Conservation (phyloP, 1,284 basidiomycete genomes). For the Ceratobasidium sp. region DNA sequence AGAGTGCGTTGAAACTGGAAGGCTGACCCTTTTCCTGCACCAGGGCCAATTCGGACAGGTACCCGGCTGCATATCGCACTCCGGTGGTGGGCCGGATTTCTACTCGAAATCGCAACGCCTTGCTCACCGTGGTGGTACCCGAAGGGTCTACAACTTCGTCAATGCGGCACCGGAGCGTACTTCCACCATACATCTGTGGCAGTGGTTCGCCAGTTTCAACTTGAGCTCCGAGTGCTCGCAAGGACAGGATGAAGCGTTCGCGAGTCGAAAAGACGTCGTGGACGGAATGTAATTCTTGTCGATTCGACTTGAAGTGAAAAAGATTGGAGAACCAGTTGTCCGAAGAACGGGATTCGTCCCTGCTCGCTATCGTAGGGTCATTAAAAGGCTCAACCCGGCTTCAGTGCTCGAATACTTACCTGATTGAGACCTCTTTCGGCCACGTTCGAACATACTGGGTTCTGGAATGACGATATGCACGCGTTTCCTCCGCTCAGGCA, state of each 20-base stretch:
- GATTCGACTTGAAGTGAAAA: constrained; percentile 84
- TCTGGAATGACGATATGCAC: constrained; percentile 43
- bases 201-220: constrained; percentile 33
- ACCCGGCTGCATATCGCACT: constrained; percentile 61
- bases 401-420: not conserved
- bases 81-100: constrained; percentile 67
- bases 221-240: constrained; percentile 16
- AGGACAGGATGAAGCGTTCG: constrained; percentile 67
- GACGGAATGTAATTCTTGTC: constrained; percentile 71
- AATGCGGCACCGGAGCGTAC: constrained; percentile 21
- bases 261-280: constrained; percentile 76
- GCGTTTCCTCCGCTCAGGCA: constrained; percentile 18
- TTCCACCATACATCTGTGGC: constrained; percentile 30
- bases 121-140: constrained; percentile 67
- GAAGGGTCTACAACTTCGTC: constrained; percentile 59
- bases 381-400: not conserved
- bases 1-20: constrained; percentile 81
- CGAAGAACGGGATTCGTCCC: not conserved
- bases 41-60: constrained; percentile 69
- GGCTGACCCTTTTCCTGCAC: constrained; percentile 87
- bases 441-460: not conserved
- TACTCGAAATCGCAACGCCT: constrained; percentile 80
- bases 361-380: not conserved
- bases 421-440: constrained; percentile 25
- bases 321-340: constrained; percentile 86